Conservation (phyloP, 208 protist genomes). For the Crithidia expoeki region DNA sequence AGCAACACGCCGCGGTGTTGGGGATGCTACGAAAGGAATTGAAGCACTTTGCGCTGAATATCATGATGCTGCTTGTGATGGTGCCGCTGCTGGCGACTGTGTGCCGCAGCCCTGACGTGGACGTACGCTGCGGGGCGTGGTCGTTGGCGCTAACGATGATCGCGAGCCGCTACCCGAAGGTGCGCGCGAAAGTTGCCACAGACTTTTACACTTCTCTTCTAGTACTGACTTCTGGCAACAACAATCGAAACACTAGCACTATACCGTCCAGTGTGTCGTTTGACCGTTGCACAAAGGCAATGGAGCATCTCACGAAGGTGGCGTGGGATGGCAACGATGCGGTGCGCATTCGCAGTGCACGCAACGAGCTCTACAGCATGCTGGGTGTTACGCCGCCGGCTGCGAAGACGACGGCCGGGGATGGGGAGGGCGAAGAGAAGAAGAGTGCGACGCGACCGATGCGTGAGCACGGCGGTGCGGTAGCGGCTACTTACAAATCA, state of each 20-base stretch:
- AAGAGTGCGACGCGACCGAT: conserved; percentile 10
- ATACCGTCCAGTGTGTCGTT: not conserved
- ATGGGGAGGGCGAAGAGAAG: conserved; percentile 18
- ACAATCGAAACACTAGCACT: not conserved
- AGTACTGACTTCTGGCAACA: conserved; percentile 47
- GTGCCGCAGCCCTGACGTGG: conserved; percentile 59
- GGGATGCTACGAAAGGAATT: conserved; percentile 71
- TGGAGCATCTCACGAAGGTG: conserved; percentile 60
- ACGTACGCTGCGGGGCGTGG: conserved; percentile 66
- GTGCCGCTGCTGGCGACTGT: conserved; percentile 65
- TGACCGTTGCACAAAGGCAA: conserved; percentile 48
- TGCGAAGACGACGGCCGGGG: not conserved
- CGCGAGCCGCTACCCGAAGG: conserved; percentile 92
- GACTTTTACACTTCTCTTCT: conserved; percentile 91
- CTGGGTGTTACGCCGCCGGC: conserved; percentile 57
- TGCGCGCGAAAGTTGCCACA: conserved; percentile 77
- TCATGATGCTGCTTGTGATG: conserved; percentile 77
- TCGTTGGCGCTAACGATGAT: conserved; percentile 83
- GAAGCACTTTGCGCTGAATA: conserved; percentile 74
- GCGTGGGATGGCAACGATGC: conserved; percentile 87
- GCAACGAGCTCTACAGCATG: conserved; percentile 83
- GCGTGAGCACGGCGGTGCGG: conserved; percentile 27
- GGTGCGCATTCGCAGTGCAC: conserved; percentile 51
- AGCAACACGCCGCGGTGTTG: conserved; percentile 52
- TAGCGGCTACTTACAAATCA: conserved; percentile 74